Evolutionary conservation across 495 filamentous ascomycete genomes (phyloP), one percentile per base, ranked within the genome.

Genomic region (Aspergillus panamensis): DNA sequence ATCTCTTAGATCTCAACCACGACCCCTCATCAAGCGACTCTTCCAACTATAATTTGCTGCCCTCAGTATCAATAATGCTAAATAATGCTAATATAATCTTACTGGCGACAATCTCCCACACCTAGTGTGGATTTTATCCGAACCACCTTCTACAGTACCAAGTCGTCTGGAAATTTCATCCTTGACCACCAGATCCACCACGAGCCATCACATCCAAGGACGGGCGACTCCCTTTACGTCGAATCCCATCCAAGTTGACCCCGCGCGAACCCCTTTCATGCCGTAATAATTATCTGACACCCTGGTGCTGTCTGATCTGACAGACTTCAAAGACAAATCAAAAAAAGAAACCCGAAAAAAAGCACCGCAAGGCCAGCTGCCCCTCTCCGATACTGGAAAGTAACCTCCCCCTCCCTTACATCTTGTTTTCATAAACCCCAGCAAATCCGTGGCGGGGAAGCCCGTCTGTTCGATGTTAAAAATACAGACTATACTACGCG

Each of bases 41-140:
- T 5, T 20, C 17, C 17, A 3, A 17, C 19, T 45, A 25, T 45
- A 16, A 19, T 20, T 45, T 21, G 9, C 19, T 19, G 19, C 6
- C 20, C 17, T 20, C 10, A 39, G n/a, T 45, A 45, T 45, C 17
- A 45, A 45, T 10, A 49, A 49, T 29, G 13, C 13, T 7, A 31
- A 44, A 17, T 17, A 20, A 45, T 33, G 6, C 21, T 12, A 39
- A 10, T 40, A 40, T 52, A 32, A 19, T 33, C 21, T 45, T 20
- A 20, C 42, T n/a, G 42, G 4, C 19, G 39, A 30, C 29, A 16
- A 35, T 32, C 17, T 40, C 25, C 14, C 45, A 49, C 7, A 40
- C 43, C 51, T 30, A 39, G 35, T 35, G 52, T 58, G 29, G 40
- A 52, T 58, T 51, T 45, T 52, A 58, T 58, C 48, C 56, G 56